Conservation (phyloP, 441 rosid genomes). For the Metrosideros polymorpha region DNA sequence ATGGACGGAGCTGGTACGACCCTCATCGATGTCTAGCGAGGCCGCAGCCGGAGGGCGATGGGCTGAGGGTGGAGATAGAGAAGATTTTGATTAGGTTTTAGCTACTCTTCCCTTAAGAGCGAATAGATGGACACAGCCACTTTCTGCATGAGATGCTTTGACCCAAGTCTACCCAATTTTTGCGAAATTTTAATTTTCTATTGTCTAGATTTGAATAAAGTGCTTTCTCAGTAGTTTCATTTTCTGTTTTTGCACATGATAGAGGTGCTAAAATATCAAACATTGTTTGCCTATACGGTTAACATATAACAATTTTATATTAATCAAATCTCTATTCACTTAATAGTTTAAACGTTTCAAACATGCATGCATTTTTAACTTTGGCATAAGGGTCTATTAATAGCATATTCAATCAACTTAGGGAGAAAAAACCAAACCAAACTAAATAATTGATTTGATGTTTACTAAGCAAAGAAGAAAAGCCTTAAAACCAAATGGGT, state of each 20-base stretch:
- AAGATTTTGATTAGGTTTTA: background rate
- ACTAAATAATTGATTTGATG: too few species aligned
- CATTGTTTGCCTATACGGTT: background rate
- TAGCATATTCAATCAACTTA: background rate
- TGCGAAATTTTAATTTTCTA: background rate
- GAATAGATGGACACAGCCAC: background rate
- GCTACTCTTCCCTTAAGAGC: background rate
- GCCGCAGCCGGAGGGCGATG: background rate
- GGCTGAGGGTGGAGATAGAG: background rate
- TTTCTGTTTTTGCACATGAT: background rate
- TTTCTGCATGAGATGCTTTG: background rate
- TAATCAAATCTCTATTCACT: background rate
- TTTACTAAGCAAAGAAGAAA: background rate
- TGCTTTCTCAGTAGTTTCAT: background rate
- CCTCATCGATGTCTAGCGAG: background rate
- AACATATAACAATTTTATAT: background rate
- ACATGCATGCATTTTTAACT: background rate
- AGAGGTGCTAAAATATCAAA: background rate
- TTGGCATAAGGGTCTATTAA: background rate
- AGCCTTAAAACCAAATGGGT: background rate
- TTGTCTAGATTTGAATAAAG: background rate
- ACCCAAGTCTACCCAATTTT: background rate
- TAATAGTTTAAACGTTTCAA: background rate
- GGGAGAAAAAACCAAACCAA: background rate
- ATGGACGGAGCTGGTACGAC: background rate